Evolutionary conservation across 345 rosid genomes (phyloP), one percentile per base, ranked within the genome.

Genomic region (Mercurialis annua): DNA sequence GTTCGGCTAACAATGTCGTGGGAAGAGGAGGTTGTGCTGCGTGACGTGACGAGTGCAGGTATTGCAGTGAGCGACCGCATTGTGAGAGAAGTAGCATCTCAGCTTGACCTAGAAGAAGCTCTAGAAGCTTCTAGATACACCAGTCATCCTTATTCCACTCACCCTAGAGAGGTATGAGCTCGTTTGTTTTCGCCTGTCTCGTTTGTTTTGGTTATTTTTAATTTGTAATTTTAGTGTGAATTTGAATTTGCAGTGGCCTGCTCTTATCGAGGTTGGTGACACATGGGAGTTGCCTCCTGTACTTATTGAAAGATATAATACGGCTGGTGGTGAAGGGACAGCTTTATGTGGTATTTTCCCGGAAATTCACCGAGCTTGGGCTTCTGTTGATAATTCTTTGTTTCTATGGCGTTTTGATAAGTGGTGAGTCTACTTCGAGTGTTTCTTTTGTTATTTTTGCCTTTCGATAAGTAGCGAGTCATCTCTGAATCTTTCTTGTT

Each of bases 321-420:
- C 90, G 6, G 90, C 99, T 47, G 95, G 99, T 18, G 97, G 99
- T 18, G 99, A 93, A 80, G 99, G 97, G 46, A 93, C 92, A 10
- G 99, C 99, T 24, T 64, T 93, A 44, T 93, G 99, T 62, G 99
- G 99, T 29, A 86, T 93, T 69, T 93, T 93, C 62, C 97, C 97
- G 0, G 96, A 91, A 86, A 87, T 93, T 72, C 83, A 89, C 44
- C 76, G 96, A 64, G 98, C 96, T 6, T 93, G 99, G 99, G 99
- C 99, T 23, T 90, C 99, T 0, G 97, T 93, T 0, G 97, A 93
- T 43, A 90, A 87, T 73, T 87, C 96, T 44, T 66, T 93, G 75
- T 93, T 93, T 75, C 82, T 93, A 40, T 93, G 98, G 98, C 92
- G 92, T 69, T 93, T 93, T 68, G 98, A 93, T 75, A 87, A 91